A percentile compares a stretch with the other conserved stretches of the same genome.
Evolutionary conservation across 1,139 yeast genomes (phyloP).

Genomic region (Chernovozyma sophiae-reginae): DNA sequence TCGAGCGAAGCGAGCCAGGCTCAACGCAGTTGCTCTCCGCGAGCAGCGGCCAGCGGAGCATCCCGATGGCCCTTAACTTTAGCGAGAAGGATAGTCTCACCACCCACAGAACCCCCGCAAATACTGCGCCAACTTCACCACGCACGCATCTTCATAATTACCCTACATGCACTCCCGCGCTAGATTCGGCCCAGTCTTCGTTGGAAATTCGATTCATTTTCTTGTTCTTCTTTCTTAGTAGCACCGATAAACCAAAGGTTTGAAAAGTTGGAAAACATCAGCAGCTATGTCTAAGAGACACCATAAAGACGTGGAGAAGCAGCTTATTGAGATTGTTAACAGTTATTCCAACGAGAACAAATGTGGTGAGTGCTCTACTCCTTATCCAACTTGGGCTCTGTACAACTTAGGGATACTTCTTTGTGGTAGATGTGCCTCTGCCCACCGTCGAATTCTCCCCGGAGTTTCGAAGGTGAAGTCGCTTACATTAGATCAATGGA

Average conservation of each 20-base stretch:
- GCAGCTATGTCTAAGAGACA: slow-evolving; percentile 30
- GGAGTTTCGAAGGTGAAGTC: slow-evolving; percentile 76
- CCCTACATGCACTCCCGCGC: too few relatives aligned
- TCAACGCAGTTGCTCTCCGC: too few relatives aligned
- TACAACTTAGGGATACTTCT: slow-evolving; percentile 56
- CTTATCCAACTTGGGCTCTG: slow-evolving; percentile 59
- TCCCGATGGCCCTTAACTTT: too few relatives aligned
- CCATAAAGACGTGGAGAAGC: slow-evolving; percentile 37
- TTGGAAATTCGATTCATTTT: not conserved
- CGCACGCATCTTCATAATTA: too few relatives aligned
- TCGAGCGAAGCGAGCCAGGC: too few relatives aligned
- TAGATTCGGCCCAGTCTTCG: too few relatives aligned
- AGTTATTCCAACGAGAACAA: slow-evolving; percentile 44
- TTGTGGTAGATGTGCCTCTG: slow-evolving; percentile 76
- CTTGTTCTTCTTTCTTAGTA: not conserved
- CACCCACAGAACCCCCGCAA: too few relatives aligned
- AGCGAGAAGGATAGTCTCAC: too few relatives aligned
- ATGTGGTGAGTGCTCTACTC: slow-evolving; percentile 70
- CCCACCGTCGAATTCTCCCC: slow-evolving; percentile 60
- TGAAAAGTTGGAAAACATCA: too few relatives aligned
- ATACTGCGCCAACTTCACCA: too few relatives aligned
- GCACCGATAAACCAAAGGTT: too few relatives aligned
- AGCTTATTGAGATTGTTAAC: slow-evolving; percentile 43
- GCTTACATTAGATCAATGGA: slow-evolving; percentile 78
- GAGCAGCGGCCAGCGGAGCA: too few relatives aligned